These are phyloP conservation scores for Metschnikowia koreensis DNA, from an alignment of 805 yeast genomes.

Conservation along the genomic window DNA sequence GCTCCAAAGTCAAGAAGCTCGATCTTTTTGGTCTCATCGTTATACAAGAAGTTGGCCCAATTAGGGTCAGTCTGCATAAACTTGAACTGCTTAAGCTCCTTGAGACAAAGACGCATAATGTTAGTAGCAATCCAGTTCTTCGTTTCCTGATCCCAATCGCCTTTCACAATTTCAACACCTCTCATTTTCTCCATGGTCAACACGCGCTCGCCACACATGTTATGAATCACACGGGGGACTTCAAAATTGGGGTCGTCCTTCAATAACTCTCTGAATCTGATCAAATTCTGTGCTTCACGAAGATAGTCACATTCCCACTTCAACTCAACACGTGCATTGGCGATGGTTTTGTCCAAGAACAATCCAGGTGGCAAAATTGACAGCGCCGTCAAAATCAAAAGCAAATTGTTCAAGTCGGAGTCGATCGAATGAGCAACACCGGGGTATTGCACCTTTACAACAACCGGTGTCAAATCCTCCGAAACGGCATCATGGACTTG, in stretches of 20 bases:
- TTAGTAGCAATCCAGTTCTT: slow-evolving; percentile 79
- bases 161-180: slow-evolving; percentile 80
- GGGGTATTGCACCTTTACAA: slow-evolving; percentile 95
- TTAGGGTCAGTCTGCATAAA: slow-evolving; percentile 99
- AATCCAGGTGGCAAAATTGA: slow-evolving; percentile 86
- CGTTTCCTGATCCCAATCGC: slow-evolving; percentile 69
- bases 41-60: slow-evolving; percentile 96
- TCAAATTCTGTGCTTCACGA: slow-evolving; percentile 79
- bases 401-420: slow-evolving; percentile 83
- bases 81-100: slow-evolving; percentile 78
- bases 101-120: slow-evolving; percentile 81
- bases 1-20: slow-evolving; percentile 96
- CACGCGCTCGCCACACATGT: slow-evolving; percentile 76
- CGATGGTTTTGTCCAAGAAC: slow-evolving; percentile 87
- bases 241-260: slow-evolving; percentile 57
- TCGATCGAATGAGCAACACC: slow-evolving; percentile 94
- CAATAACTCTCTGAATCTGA: slow-evolving; percentile 59
- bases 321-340: slow-evolving; percentile 87
- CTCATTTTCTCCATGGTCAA: slow-evolving; percentile 86
- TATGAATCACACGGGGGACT: slow-evolving; percentile 80
- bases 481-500: slow-evolving; percentile 89
- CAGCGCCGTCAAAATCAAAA: slow-evolving; percentile 82
- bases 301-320: slow-evolving; percentile 98
- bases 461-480: slow-evolving; percentile 68
- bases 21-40: slow-evolving; percentile 63